These are phyloP conservation scores for Epichloe amarillans DNA, from an alignment of 2,329 filamentous ascomycete genomes.

Conservation along the genomic window DNA sequence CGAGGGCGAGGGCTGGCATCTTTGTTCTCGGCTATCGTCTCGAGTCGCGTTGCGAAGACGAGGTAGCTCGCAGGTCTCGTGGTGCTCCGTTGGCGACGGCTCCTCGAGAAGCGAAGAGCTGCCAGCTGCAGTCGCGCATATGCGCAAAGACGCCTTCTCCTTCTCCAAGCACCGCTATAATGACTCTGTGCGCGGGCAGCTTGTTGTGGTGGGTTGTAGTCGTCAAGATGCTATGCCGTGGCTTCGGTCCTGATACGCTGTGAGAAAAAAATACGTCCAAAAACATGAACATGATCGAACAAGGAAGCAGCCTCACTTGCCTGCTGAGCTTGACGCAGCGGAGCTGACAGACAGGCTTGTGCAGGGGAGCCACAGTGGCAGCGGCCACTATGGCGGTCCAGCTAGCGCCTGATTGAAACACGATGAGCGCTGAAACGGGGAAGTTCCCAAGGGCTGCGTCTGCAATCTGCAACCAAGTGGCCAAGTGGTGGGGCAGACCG, in stretches of 20 bases:
- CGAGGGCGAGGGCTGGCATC: conserved; percentile 37
- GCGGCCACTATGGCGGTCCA: background rate
- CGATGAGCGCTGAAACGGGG: background rate
- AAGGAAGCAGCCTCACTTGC: background rate
- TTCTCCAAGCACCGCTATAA: background rate
- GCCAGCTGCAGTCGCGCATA: background rate
- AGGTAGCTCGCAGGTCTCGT: background rate
- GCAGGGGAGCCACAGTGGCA: background rate
- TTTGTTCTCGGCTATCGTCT: conserved; percentile 8
- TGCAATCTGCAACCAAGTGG: too few species aligned
- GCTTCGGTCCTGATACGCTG: background rate
- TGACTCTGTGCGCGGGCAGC: background rate
- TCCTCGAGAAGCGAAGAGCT: background rate
- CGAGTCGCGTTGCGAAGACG: background rate
- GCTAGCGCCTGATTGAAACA: background rate
- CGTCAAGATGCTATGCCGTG: background rate
- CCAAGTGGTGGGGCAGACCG: background rate
- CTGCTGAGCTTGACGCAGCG: background rate
- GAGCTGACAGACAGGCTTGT: background rate
- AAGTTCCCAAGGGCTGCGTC: too few species aligned
- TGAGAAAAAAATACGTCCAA: background rate
- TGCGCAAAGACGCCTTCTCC: background rate
- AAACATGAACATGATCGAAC: background rate
- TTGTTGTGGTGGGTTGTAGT: background rate
- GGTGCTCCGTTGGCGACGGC: background rate